phyloP scores from a whole-genome alignment of 1,284 basidiomycete genomes.

The Neonothopanus nambi region DNA sequence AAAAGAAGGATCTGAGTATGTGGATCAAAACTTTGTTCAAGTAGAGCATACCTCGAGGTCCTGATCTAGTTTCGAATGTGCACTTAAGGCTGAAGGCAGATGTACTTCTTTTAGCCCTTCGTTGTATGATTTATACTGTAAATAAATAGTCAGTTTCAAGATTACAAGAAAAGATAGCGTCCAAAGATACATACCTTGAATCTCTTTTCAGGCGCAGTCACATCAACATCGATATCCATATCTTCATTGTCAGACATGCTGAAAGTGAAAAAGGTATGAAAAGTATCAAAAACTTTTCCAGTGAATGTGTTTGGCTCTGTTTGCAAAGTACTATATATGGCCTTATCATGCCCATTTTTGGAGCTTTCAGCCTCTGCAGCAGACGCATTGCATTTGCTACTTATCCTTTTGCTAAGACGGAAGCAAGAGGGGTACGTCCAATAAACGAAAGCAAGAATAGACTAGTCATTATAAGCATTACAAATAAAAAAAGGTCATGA shows the following conservation, averaged over 20 bases:
- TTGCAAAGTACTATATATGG: too few species aligned
- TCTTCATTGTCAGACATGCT: constrained; percentile 6
- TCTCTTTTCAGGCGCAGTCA: constrained; percentile 5
- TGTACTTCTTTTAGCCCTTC: constrained; percentile 70
- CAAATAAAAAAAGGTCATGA: constrained; percentile 3
- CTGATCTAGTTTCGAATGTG: constrained; percentile 33
- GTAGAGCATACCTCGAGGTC: constrained; percentile 55
- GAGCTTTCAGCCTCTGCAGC: too few species aligned
- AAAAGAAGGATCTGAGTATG: constrained; percentile 4
- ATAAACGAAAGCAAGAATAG: too few species aligned
- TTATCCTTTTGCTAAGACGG: too few species aligned
- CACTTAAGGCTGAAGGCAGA: constrained; percentile 61
- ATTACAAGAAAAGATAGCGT: neutral
- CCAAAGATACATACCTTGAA: constrained; percentile 12
- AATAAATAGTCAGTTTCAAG: neutral
- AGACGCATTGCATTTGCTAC: too few species aligned
- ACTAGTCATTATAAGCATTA: constrained; percentile 4
- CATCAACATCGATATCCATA: neutral
- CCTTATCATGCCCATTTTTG: too few species aligned
- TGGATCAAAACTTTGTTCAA: neutral
- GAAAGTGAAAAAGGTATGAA: neutral
- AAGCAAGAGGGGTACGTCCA: too few species aligned
- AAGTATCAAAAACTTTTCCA: neutral
- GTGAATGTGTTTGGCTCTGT: too few species aligned
- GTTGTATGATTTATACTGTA: constrained; percentile 73